A percentile compares a stretch with the other conserved stretches of the same genome.
Evolutionary conservation across 176 grass and related monocot genomes (phyloP).

Genomic region (Dactylis glomerata): DNA sequence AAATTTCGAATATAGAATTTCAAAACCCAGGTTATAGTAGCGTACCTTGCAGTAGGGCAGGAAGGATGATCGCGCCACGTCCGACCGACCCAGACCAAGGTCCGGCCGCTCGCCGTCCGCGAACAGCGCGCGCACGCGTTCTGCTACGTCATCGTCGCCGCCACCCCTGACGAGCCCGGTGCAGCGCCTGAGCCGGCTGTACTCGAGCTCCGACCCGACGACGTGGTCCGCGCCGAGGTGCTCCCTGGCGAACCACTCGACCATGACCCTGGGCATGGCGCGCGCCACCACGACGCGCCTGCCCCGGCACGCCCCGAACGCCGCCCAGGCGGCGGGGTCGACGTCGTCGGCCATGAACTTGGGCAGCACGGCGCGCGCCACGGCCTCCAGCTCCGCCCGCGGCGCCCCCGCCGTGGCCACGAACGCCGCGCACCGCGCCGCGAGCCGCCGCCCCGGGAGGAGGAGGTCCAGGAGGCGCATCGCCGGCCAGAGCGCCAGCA

Average conservation of each 20-base stretch:
- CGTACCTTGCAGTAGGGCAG: conserved; percentile 64
- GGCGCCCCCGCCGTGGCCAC: conserved; percentile 49
- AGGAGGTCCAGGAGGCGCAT: conserved; percentile 35
- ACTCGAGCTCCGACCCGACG: conserved; percentile 61
- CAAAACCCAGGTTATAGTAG: not conserved
- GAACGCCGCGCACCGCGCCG: conserved; percentile 44
- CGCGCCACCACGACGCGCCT: conserved; percentile 60
- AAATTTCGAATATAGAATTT: not conserved
- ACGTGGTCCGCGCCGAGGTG: conserved; percentile 81
- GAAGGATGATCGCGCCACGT: conserved; percentile 29
- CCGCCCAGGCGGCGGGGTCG: conserved; percentile 56
- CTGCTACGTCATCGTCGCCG: not conserved
- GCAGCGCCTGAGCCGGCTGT: conserved; percentile 32
- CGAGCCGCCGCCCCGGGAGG: not conserved
- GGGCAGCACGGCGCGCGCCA: conserved; percentile 80
- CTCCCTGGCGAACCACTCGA: conserved; percentile 70
- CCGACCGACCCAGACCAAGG: conserved; percentile 42
- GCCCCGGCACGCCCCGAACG: conserved; percentile 40
- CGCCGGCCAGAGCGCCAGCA: conserved; percentile 62
- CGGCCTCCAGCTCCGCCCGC: conserved; percentile 60
- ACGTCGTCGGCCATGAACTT: conserved; percentile 93
- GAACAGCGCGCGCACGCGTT: conserved; percentile 36
- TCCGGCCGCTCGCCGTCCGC: conserved; percentile 21
- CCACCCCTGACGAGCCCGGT: conserved; percentile 35
- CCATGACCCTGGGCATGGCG: conserved; percentile 61